Conservation (phyloP, 805 yeast genomes). For the Torulaspora delbrueckii region DNA sequence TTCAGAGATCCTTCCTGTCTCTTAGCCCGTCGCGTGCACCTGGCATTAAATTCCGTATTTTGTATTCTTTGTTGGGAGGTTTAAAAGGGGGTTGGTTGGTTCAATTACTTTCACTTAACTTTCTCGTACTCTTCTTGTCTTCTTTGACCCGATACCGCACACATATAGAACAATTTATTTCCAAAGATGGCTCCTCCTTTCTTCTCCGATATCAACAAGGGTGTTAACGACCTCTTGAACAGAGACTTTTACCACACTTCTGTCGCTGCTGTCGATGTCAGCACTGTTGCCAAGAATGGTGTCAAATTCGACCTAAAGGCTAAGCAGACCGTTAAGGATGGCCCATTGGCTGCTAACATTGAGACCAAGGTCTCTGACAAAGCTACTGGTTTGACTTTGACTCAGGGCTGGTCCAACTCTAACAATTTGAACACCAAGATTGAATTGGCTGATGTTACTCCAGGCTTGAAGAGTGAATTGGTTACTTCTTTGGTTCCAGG, state of each 20-base stretch:
- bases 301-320: slow-evolving; percentile 93
- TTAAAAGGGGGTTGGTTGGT: slow-evolving; percentile 2
- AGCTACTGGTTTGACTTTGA: slow-evolving; percentile 83
- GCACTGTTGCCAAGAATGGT: slow-evolving; percentile 94
- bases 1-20: neutral
- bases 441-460: slow-evolving; percentile 87
- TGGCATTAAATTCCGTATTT: neutral
- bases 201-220: slow-evolving; percentile 88
- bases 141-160: neutral
- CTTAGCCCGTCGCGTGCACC: neutral
- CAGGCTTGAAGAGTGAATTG: slow-evolving; percentile 91
- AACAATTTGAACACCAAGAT: slow-evolving; percentile 88
- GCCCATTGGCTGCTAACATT: slow-evolving; percentile 78
- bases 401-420: slow-evolving; percentile 98
- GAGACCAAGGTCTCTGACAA: slow-evolving; percentile 93
- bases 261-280: slow-evolving; percentile 82
- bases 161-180: neutral
- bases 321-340: slow-evolving; percentile 71
- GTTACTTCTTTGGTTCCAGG: slow-evolving; percentile 82
- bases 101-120: neutral
- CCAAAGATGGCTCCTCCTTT: slow-evolving; percentile 71
- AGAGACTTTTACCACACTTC: slow-evolving; percentile 91
- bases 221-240: slow-evolving; percentile 83
- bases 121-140: neutral
- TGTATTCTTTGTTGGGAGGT: neutral